phyloP scores from a whole-genome alignment of 73 alveolate genomes.

The Paraurostyla sp. region DNA sequence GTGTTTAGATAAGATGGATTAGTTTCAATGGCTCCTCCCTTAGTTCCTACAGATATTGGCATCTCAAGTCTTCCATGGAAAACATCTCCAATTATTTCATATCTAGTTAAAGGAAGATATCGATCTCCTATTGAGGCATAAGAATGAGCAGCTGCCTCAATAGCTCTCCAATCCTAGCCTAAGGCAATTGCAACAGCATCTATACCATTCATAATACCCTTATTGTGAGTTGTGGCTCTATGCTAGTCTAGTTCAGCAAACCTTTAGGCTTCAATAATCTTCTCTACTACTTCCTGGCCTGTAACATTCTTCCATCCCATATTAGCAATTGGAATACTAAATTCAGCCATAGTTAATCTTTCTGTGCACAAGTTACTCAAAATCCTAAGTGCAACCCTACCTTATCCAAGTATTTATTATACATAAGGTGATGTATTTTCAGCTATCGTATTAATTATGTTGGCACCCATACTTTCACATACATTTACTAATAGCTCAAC shows the following conservation, averaged over 20 bases:
- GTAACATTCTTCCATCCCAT: conserved; percentile 86
- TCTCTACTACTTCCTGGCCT: conserved; percentile 94
- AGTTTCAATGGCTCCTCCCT: conserved; percentile 96
- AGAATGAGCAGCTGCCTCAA: conserved; percentile 96
- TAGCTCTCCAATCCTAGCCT: conserved; percentile 98
- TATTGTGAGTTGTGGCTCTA: conserved; percentile 98
- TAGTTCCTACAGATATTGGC: conserved; percentile 97
- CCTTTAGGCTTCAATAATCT: conserved; percentile 91
- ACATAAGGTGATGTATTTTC: conserved; percentile 91
- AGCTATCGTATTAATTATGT: conserved; percentile 93
- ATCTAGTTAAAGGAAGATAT: conserved; percentile 94
- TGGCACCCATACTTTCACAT: conserved; percentile 98
- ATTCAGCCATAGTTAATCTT: conserved; percentile 90
- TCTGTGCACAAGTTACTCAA: conserved; percentile 94
- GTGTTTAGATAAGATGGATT: conserved; percentile 88
- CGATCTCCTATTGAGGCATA: conserved; percentile 92
- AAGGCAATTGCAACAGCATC: conserved; percentile 98
- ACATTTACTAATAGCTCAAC: conserved; percentile 94
- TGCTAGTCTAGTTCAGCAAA: conserved; percentile 92
- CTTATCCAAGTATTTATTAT: conserved; percentile 75
- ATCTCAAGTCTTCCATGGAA: conserved; percentile 89
- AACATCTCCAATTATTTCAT: conserved; percentile 73
- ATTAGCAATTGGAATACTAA: conserved; percentile 84
- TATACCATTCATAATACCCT: conserved; percentile 99
- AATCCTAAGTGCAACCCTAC: conserved; percentile 93